A percentile compares a stretch with the other conserved stretches of the same genome.
Conservation (phyloP, 176 grass and related monocot genomes). For the Cenchrus purpureus region DNA sequence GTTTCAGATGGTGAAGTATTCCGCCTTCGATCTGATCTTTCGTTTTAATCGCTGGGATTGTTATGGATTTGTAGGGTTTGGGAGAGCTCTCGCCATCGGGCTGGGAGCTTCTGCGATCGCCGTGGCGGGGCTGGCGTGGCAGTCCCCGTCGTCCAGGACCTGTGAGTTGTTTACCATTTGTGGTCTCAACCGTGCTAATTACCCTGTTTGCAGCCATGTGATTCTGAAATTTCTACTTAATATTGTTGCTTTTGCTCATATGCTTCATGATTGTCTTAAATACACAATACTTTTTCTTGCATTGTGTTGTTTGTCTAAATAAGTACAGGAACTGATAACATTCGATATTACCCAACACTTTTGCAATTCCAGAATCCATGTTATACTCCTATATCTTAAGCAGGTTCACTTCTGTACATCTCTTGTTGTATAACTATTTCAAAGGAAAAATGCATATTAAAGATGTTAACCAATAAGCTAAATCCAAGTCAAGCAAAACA, state of each 20-base stretch:
- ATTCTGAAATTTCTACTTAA: not conserved
- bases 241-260: not conserved
- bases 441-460: too few species aligned
- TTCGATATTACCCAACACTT: not conserved
- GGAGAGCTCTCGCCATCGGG: constrained; percentile 49
- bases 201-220: not conserved
- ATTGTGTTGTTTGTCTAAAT: not conserved
- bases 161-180: constrained; percentile 36
- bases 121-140: constrained; percentile 64
- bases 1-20: not conserved
- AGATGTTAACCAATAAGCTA: too few species aligned
- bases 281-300: not conserved
- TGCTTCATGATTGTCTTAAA: not conserved
- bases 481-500: too few species aligned
- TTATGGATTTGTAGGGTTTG: constrained; percentile 42
- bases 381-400: not conserved
- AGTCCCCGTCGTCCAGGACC: constrained; percentile 53
- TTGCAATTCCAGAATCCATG: not conserved
- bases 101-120: constrained; percentile 61
- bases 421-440: not conserved
- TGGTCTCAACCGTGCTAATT: not conserved
- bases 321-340: not conserved
- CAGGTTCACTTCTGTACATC: not conserved
- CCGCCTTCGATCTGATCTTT: constrained; percentile 17
- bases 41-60: constrained; percentile 25